Conservation (phyloP, 1,284 basidiomycete species). For the Mycena citricolor region DNA sequence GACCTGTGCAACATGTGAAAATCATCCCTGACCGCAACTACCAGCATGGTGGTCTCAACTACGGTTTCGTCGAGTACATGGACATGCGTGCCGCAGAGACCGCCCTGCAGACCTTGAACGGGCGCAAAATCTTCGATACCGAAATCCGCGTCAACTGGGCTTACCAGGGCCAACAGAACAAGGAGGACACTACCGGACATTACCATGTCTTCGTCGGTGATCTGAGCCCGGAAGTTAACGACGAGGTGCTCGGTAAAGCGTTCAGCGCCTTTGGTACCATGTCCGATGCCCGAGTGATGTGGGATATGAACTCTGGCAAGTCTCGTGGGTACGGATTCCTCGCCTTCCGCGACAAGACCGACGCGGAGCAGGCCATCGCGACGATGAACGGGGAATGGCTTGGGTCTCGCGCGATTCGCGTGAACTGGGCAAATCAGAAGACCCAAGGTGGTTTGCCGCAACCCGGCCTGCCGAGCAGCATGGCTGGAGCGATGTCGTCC, state of each 20-base stretch:
- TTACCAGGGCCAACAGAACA: slow-evolving; percentile 94
- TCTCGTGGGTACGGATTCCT: slow-evolving; percentile 94
- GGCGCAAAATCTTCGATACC: slow-evolving; percentile 96
- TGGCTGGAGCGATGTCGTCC: slow-evolving; percentile 30
- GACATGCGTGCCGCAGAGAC: slow-evolving; percentile 98
- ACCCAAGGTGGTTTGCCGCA: slow-evolving; percentile 62
- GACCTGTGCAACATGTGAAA: slow-evolving; percentile 95
- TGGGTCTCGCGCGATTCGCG: slow-evolving; percentile 93
- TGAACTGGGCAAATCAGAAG: slow-evolving; percentile 99
- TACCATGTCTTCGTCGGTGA: slow-evolving; percentile 99
- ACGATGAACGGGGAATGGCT: slow-evolving; percentile 99
- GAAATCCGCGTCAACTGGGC: slow-evolving; percentile 98
- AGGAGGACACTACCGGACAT: slow-evolving; percentile 94
- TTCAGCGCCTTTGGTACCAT: slow-evolving; percentile 94
- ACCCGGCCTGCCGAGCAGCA: slow-evolving; percentile 14
- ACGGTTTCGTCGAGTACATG: slow-evolving; percentile 97
- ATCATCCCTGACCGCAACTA: slow-evolving; percentile 98
- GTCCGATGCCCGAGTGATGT: slow-evolving; percentile 98
- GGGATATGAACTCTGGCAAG: slow-evolving; percentile 99
- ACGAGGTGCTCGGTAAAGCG: slow-evolving; percentile 93
- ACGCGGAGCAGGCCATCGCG: slow-evolving; percentile 96
- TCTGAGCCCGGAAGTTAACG: slow-evolving; percentile 96
- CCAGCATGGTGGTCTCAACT: slow-evolving; percentile 96
- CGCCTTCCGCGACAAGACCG: slow-evolving; percentile 93
- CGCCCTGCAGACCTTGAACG: slow-evolving; percentile 94